Evolutionary conservation across 805 yeast genomes (phyloP).

Genomic region (Candida xyloterini): DNA sequence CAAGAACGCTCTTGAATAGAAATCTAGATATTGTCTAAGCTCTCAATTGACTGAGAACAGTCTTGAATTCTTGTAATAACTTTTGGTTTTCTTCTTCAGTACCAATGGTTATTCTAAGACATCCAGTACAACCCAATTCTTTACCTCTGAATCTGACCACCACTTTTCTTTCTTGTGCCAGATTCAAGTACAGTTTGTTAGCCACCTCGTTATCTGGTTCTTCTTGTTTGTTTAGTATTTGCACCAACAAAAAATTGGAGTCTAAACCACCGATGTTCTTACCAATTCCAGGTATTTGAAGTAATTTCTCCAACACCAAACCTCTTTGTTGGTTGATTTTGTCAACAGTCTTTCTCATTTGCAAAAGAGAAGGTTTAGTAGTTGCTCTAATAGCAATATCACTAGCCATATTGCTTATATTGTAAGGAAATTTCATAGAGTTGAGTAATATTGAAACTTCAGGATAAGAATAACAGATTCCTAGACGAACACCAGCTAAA

Average conservation of each 20-base stretch:
- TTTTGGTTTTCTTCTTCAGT: slow-evolving; percentile 68
- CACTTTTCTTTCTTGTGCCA: slow-evolving; percentile 72
- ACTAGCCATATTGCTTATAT: slow-evolving; percentile 79
- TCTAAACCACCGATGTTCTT: slow-evolving; percentile 77
- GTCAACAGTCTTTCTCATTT: slow-evolving; percentile 55
- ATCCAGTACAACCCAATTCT: slow-evolving; percentile 87
- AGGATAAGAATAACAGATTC: slow-evolving; percentile 66
- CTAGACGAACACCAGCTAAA: slow-evolving; percentile 89
- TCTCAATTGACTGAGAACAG: slow-evolving; percentile 21
- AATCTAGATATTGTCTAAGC: not conserved
- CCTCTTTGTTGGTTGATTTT: slow-evolving; percentile 54
- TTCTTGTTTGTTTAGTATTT: slow-evolving; percentile 61
- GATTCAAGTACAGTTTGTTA: slow-evolving; percentile 53
- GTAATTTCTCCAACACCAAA: slow-evolving; percentile 50
- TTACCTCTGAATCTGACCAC: slow-evolving; percentile 91
- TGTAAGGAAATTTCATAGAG: slow-evolving; percentile 94
- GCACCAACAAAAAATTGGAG: slow-evolving; percentile 79
- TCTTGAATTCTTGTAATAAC: slow-evolving; percentile 40
- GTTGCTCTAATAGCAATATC: slow-evolving; percentile 75
- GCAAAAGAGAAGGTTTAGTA: slow-evolving; percentile 47
- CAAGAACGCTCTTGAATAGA: slow-evolving; percentile 35
- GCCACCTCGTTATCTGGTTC: slow-evolving; percentile 70
- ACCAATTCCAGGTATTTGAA: slow-evolving; percentile 62
- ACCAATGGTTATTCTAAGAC: slow-evolving; percentile 84
- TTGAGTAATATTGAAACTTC: slow-evolving; percentile 68